Evolutionary conservation across 768 basidiomycete genomes (phyloP).

Genomic region (Amanita exitialis): DNA sequence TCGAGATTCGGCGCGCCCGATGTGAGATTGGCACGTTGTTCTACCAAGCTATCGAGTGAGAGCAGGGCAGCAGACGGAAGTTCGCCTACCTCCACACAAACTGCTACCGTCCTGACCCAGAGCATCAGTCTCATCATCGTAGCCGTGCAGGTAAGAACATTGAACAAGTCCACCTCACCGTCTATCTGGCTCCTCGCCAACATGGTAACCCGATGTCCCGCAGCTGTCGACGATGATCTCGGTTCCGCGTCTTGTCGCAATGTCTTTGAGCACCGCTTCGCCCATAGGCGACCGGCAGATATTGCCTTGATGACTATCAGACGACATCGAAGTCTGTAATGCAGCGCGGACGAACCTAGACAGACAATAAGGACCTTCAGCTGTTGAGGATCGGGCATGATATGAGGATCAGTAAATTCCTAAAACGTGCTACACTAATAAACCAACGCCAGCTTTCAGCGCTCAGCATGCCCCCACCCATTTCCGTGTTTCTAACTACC

Average conservation of each 20-base stretch:
- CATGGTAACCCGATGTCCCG: constrained; percentile 79
- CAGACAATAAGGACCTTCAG: constrained; percentile 68
- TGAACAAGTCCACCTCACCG: constrained; percentile 32
- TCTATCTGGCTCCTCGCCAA: constrained; percentile 76
- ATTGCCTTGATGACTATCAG: constrained; percentile 40
- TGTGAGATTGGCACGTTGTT: constrained; percentile 64
- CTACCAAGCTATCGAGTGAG: constrained; percentile 26
- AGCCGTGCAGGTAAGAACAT: neutral
- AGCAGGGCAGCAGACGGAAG: neutral
- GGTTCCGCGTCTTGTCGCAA: constrained; percentile 55
- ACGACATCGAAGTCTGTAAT: neutral
- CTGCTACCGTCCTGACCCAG: constrained; percentile 45
- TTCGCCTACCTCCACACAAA: constrained; percentile 56
- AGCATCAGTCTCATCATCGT: neutral
- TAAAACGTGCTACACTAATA: neutral
- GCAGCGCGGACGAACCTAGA: constrained; percentile 27
- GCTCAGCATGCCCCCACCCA: constrained; percentile 60
- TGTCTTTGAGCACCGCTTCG: constrained; percentile 71
- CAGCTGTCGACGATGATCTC: constrained; percentile 72
- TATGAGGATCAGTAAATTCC: constrained; percentile 2
- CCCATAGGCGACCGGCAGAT: constrained; percentile 92
- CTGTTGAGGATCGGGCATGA: constrained; percentile 15
- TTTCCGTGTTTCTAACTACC: constrained; percentile 80
- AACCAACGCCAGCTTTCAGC: neutral
- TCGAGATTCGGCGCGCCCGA: constrained; percentile 53